phyloP scores from a whole-genome alignment of 148 eudicot genomes.

The Amaranthus cruentus region DNA sequence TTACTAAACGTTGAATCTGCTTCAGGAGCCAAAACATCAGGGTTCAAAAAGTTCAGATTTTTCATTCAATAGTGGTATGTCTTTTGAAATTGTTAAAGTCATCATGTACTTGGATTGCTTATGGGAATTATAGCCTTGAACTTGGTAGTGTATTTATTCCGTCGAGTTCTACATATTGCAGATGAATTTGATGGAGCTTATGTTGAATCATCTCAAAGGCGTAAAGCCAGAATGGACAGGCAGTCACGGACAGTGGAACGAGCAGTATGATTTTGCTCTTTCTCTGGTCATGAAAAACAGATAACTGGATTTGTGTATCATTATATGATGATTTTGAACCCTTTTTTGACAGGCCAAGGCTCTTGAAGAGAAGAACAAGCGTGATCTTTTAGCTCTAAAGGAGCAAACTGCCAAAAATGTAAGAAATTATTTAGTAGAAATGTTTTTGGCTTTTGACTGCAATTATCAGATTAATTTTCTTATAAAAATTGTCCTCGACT shows the following conservation, averaged over 20 bases:
- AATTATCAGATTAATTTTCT: background rate
- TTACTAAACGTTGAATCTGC: slow-evolving; percentile 12
- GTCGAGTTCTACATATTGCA: slow-evolving; percentile 16
- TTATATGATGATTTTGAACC: slow-evolving; percentile 8
- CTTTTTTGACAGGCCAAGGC: slow-evolving; percentile 67
- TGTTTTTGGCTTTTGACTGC: background rate
- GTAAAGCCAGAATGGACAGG: slow-evolving; percentile 80
- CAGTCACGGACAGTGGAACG: slow-evolving; percentile 79
- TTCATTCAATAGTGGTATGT: slow-evolving; percentile 30
- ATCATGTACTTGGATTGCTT: background rate
- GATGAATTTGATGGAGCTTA: slow-evolving; percentile 39
- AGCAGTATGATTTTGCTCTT: slow-evolving; percentile 50
- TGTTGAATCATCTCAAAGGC: slow-evolving; percentile 69
- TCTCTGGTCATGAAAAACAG: background rate
- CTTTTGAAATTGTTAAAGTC: background rate
- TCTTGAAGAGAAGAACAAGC: slow-evolving; percentile 89
- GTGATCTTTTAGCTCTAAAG: slow-evolving; percentile 73
- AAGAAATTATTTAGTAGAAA: slow-evolving; percentile 18
- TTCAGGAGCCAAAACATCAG: slow-evolving; percentile 54
- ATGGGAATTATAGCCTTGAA: background rate
- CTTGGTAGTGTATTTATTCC: slow-evolving; percentile 1
- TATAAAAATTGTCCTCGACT: background rate
- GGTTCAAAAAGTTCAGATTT: slow-evolving; percentile 29
- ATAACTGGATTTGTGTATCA: background rate
- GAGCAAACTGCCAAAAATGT: slow-evolving; percentile 96